Evolutionary conservation across 192 early-diverging fungal species (phyloP), one percentile per base, ranked within the genome.

Genomic region (Mortierella hygrophila): DNA sequence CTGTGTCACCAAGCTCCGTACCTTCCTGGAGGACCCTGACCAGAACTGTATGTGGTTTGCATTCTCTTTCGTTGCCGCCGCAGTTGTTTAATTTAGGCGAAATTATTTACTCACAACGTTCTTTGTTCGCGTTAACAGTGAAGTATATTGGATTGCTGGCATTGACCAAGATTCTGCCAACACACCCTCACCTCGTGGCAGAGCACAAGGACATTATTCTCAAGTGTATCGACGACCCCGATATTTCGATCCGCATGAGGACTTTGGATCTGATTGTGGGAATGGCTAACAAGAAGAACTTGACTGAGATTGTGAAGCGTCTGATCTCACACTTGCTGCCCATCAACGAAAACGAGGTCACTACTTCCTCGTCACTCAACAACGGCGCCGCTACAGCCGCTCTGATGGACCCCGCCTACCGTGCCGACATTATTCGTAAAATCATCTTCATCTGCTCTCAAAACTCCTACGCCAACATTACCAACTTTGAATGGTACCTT

Each of bases 401-500:
- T 6, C 63, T 92, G 41, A 83, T 90, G 74, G 92, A 94, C 40
- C 92, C 95, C 7, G 90, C 90, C 37, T 97, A 99, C 88, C 94
- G 97, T 32, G 87, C 90, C 15, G 92, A 95, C 76, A 97, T 97
- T n/a, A 94, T 98, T 55, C 89, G 93, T 71, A 93, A 94, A 3
- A 97, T 99, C 47, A 73, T 99, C 2, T 85, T 85, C 70, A 95
- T 98, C 78, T 98, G 97, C 85, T 93, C 94, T 13, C 93, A 93
- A 68, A 93, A 97, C 87, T 94, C 94, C 10, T 99, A 98, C 77
- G 92, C 90, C 26, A 93, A 97, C 80, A 91, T 98, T 42, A 89
- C 93, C 23, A 95, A 98, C 83, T 99, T 99, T 91, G 97, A 98
- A 83, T 99, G 99, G 99, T 98, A 98, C 80, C 91, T 99, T 46